These are phyloP conservation scores for Parsonsia alboflavescens DNA, from an alignment of 257 asterid genomes.

Conservation along the genomic window DNA sequence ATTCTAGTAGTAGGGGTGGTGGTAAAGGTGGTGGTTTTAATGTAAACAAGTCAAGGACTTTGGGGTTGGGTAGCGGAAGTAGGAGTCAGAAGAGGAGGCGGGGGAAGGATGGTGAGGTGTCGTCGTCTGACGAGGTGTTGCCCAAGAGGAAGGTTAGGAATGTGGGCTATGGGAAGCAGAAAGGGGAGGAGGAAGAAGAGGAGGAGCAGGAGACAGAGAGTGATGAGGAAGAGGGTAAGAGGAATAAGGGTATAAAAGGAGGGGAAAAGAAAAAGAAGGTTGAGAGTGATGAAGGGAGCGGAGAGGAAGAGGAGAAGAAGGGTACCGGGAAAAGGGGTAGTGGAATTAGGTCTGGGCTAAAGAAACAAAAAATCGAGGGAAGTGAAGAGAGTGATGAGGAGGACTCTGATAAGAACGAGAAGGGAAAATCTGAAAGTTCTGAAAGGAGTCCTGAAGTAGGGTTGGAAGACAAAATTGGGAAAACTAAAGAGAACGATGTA, in stretches of 20 bases:
- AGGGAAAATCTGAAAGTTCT: background rate
- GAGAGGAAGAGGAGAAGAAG: background rate
- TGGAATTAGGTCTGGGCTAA: background rate
- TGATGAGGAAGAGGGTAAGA: background rate
- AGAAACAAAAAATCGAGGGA: constrained; percentile 6
- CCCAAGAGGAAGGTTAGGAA: constrained; percentile 25
- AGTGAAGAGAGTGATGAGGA: constrained; percentile 1
- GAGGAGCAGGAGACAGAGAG: background rate
- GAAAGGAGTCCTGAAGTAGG: background rate
- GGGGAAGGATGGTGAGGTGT: constrained; percentile 6
- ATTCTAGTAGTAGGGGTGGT: constrained; percentile 4
- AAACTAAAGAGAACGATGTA: background rate
- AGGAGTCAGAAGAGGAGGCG: constrained; percentile 1
- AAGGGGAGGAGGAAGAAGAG: background rate
- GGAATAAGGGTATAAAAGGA: constrained; percentile 5
- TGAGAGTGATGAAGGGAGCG: constrained; percentile 1
- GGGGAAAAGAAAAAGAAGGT: background rate
- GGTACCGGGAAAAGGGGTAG: background rate
- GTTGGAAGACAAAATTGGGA: background rate
- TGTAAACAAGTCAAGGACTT: background rate
- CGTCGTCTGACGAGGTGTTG: constrained; percentile 22
- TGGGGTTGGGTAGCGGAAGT: background rate
- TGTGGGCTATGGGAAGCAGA: background rate
- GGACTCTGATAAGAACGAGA: background rate
- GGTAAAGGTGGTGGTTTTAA: background rate